Percentiles rank a stretch among this genome's conserved stretches.
These are phyloP conservation scores for Breviolum minutum DNA, from an alignment of 73 alveolate species.

Conservation along the genomic window DNA sequence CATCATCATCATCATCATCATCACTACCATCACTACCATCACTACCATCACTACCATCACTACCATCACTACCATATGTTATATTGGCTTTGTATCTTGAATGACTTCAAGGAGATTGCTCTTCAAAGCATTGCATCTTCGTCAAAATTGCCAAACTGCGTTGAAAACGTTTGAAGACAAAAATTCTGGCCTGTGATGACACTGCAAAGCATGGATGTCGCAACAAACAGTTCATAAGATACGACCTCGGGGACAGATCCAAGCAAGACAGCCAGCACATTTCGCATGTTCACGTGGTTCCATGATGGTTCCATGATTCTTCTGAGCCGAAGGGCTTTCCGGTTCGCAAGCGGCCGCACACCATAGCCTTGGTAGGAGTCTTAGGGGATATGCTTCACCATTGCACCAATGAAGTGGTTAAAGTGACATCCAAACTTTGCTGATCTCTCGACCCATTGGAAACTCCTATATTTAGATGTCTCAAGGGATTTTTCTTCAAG, in stretches of 20 bases:
- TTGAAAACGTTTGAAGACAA: neutral
- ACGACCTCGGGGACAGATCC: conserved; percentile 9
- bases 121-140: neutral
- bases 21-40: neutral
- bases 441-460: too few relatives aligned
- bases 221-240: conserved; percentile 70
- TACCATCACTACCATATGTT: neutral
- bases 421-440: too few relatives aligned
- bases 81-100: too few relatives aligned
- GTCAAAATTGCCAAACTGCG: neutral
- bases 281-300: neutral
- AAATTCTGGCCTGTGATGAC: conserved; percentile 67
- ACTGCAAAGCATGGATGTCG: conserved; percentile 49
- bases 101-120: too few relatives aligned
- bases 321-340: conserved; percentile 51
- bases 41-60: neutral
- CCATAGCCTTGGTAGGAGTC: conserved; percentile 37
- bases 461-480: too few relatives aligned
- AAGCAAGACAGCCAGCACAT: neutral
- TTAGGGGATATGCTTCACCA: neutral
- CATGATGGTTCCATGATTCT: neutral
- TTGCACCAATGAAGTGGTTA: neutral
- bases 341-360: conserved; percentile 74
- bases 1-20: too few relatives aligned
- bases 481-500: too few relatives aligned